Evolutionary conservation across 139 green algal genomes (phyloP), one percentile per base, ranked within the genome.

Genomic region (Pleodorina starrii): DNA sequence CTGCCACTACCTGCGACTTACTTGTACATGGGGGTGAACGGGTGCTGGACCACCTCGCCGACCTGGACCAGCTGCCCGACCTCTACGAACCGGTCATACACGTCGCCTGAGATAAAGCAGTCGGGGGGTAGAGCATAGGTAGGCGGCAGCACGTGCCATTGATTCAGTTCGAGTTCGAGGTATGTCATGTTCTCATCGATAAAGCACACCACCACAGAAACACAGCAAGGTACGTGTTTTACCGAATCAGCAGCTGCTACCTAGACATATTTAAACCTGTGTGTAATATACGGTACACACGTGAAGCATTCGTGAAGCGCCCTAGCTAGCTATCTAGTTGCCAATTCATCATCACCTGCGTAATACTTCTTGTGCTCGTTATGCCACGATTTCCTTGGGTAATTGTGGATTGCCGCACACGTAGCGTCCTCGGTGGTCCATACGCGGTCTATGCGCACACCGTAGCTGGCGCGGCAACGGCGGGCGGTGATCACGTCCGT

Each of bases 391-490:
- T 85, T 38, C 1, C 25, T 1, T 42, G 78, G 78, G 23, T 42
- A 54, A 14, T 51, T 51, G 27, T 54, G 0, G 23, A 27, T 27
- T 7, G 35, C 35, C 0, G 50, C 50, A 36, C 73, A 35, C 6
- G 38, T 16, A 12, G 50, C 50, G 29, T 85, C 78, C 9, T 73
- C 78, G 25, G 6, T 7, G 0, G 51, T 74, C 78, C 78, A 85
- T 25, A 17, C 51, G 19, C 36, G 35, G 16, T 16, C 2, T 0
- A n/a, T 35, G 40, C 6, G 3, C 2, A 77, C 43, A 1, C 80
- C 80, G 29, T 87, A 87, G 63, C 59, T 44, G 6, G 32, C 29
- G n/a, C 80, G 80, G 59, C 27, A 66, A 29, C 80, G 80, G 60
- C 80, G 80, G 27, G 59, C 59, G 29, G 59, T 36, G 59, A 87